phyloP scores from a whole-genome alignment of 1,284 basidiomycete genomes.

The Sporisorium sorghi region DNA sequence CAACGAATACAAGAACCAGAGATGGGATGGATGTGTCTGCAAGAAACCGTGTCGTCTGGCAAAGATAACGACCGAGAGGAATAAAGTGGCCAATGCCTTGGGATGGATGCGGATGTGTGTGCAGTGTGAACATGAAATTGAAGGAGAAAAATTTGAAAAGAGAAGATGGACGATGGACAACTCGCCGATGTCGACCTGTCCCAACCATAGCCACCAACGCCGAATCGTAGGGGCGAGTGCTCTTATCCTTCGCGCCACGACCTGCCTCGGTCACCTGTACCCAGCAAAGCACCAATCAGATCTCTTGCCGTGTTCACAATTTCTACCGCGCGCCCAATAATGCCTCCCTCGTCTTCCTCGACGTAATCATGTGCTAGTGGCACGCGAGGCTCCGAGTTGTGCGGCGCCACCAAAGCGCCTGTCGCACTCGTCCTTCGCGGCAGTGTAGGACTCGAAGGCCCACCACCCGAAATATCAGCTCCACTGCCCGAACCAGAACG shows the following conservation, averaged over 20 bases:
- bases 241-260: conserved; percentile 50
- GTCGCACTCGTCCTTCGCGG: conserved; percentile 58
- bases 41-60: too few relatives aligned
- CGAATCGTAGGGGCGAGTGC: too few relatives aligned
- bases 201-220: too few relatives aligned
- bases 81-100: too few relatives aligned
- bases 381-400: conserved; percentile 59
- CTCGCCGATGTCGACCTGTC: neutral
- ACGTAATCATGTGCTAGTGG: conserved; percentile 67
- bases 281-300: conserved; percentile 61
- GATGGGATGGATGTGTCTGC: too few relatives aligned
- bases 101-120: neutral
- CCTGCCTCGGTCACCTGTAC: conserved; percentile 48
- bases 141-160: neutral
- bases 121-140: neutral
- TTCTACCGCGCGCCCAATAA: conserved; percentile 66
- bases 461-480: conserved; percentile 36
- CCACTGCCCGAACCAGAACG: conserved; percentile 39
- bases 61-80: neutral
- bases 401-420: conserved; percentile 63
- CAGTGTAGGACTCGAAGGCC: conserved; percentile 51
- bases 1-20: too few relatives aligned
- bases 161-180: neutral
- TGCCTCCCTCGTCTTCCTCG: conserved; percentile 66
- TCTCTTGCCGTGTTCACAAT: conserved; percentile 68